phyloP scores from a whole-genome alignment of 116 monocot genomes.

The Thalassia testudinum region DNA sequence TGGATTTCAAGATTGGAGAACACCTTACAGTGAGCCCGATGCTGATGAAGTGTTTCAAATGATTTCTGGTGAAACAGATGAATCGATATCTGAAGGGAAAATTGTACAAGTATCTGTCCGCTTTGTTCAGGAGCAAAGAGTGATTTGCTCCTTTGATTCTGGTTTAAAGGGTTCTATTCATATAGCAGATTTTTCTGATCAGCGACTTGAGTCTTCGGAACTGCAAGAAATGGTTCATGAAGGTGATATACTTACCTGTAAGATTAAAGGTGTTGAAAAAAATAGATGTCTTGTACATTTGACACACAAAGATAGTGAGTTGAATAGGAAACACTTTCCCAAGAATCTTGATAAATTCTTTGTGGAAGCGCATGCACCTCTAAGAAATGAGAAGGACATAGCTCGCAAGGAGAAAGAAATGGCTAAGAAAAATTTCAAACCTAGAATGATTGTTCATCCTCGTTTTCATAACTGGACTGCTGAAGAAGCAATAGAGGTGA shows the following conservation, averaged over 20 bases:
- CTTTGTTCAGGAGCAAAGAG: slow-evolving; percentile 49
- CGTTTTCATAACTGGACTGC: slow-evolving; percentile 73
- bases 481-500: slow-evolving; percentile 83
- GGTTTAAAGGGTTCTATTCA: slow-evolving; percentile 64
- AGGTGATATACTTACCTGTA: slow-evolving; percentile 83
- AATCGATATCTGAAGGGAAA: slow-evolving; percentile 68
- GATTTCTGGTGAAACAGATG: slow-evolving; percentile 91
- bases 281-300: slow-evolving; percentile 48
- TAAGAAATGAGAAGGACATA: slow-evolving; percentile 44
- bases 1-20: slow-evolving; percentile 83
- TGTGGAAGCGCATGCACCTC: slow-evolving; percentile 22
- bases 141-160: slow-evolving; percentile 70
- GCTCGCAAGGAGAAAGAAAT: slow-evolving; percentile 53
- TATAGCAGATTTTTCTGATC: slow-evolving; percentile 48
- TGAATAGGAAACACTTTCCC: slow-evolving; percentile 17
- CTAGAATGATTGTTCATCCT: slow-evolving; percentile 94
- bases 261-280: slow-evolving; percentile 62
- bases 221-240: slow-evolving; percentile 49
- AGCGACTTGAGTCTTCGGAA: slow-evolving; percentile 17
- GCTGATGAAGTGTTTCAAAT: slow-evolving; percentile 73
- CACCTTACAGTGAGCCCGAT: slow-evolving; percentile 46
- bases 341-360: slow-evolving; percentile 36
- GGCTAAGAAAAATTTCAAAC: slow-evolving; percentile 61
- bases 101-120: slow-evolving; percentile 74
- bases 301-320: slow-evolving; percentile 61